A percentile compares a stretch with the other conserved stretches of the same genome.
These are phyloP conservation scores for Colletotrichum higginsianum DNA, from an alignment of 2,329 filamentous ascomycete species.

Conservation along the genomic window DNA sequence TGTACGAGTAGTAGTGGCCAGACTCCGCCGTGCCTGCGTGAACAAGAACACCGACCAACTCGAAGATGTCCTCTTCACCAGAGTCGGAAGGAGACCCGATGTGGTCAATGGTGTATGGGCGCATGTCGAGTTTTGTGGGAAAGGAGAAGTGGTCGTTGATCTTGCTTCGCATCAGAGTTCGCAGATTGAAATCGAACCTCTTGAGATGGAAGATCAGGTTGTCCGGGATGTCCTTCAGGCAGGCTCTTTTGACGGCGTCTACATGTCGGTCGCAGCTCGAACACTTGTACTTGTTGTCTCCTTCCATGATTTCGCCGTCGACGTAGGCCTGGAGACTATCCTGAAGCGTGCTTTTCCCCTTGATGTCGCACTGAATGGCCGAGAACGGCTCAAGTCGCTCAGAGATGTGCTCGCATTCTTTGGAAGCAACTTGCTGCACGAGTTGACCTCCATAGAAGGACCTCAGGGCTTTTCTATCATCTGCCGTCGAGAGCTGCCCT, in stretches of 20 bases:
- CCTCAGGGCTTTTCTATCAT: conserved; percentile 81
- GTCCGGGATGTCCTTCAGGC: conserved; percentile 92
- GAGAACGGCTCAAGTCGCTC: conserved; percentile 92
- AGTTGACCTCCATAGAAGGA: conserved; percentile 93
- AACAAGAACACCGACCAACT: conserved; percentile 94
- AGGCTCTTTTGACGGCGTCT: conserved; percentile 93
- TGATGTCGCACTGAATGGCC: conserved; percentile 96
- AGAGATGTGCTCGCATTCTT: conserved; percentile 94
- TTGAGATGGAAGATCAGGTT: conserved; percentile 97
- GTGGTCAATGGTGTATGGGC: conserved; percentile 89
- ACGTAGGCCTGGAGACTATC: conserved; percentile 97
- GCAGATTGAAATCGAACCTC: conserved; percentile 85
- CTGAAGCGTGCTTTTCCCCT: conserved; percentile 86
- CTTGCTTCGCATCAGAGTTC: conserved; percentile 85
- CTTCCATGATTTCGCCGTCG: conserved; percentile 96
- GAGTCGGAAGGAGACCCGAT: conserved; percentile 75
- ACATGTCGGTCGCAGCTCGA: conserved; percentile 90
- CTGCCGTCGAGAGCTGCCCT: conserved; percentile 77
- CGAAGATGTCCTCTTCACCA: conserved; percentile 81
- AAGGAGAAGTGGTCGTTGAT: conserved; percentile 97
- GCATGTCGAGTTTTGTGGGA: conserved; percentile 86
- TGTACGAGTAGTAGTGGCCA: conserved; percentile 97
- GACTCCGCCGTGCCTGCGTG: conserved; percentile 94
- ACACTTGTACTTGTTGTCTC: conserved; percentile 99
- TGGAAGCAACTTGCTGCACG: conserved; percentile 95